Evolutionary conservation across 2,329 filamentous ascomycete genomes (phyloP).

Genomic region (Sporothrix curviconia): DNA sequence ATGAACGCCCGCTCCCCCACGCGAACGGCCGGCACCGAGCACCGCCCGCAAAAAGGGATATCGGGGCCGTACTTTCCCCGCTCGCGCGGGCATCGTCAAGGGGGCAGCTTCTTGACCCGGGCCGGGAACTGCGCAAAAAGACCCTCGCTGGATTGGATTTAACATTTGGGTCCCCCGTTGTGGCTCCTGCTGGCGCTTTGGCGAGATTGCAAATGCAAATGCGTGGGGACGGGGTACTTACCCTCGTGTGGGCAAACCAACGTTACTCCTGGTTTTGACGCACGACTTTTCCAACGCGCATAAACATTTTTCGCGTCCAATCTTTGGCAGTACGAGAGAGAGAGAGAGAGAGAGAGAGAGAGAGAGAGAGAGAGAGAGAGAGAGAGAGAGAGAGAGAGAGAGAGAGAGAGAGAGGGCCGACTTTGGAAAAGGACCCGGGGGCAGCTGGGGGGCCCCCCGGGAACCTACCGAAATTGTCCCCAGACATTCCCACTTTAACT

Average conservation of each 20-base stretch:
- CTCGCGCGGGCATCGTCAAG: slow-evolving; percentile 13
- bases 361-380: too few relatives aligned
- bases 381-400: too few relatives aligned
- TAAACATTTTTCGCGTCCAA: slow-evolving; percentile 16
- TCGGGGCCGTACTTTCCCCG: slow-evolving; percentile 13
- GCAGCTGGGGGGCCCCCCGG: too few relatives aligned
- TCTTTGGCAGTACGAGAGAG: slow-evolving; percentile 14
- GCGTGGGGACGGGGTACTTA: too few relatives aligned
- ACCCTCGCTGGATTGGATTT: slow-evolving; percentile 14
- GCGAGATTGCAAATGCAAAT: slow-evolving; percentile 5
- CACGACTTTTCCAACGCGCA: slow-evolving; percentile 17
- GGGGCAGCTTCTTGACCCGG: slow-evolving; percentile 14
- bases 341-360: too few relatives aligned
- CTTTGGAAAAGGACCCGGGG: too few relatives aligned
- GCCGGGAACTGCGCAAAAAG: slow-evolving; percentile 11
- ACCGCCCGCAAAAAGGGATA: background rate
- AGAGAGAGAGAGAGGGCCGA: too few relatives aligned
- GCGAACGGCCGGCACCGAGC: too few relatives aligned
- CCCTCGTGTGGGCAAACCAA: slow-evolving; percentile 4
- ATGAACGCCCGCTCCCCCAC: too few relatives aligned
- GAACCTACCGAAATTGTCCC: too few relatives aligned
- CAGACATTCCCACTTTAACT: too few relatives aligned
- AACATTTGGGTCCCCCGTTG: slow-evolving; percentile 13
- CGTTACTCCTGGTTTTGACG: slow-evolving; percentile 15
- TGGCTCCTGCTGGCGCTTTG: slow-evolving; percentile 3